Evolutionary conservation across 805 yeast species (phyloP).

Genomic region (Lipomyces yamanashiensis): DNA sequence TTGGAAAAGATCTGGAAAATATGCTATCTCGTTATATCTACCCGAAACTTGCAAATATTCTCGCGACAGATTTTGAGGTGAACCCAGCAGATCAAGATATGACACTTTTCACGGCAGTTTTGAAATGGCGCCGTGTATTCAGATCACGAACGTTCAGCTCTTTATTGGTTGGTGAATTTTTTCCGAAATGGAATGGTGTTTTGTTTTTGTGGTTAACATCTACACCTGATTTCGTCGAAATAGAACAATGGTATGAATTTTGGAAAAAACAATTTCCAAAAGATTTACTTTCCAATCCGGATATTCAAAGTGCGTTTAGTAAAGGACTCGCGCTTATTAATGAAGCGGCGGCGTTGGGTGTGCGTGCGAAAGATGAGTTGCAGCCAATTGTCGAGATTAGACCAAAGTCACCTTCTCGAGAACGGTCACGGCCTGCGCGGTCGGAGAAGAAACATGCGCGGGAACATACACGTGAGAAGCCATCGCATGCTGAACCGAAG

Average conservation of each 20-base stretch:
- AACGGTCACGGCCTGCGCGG: not conserved
- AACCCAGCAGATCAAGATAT: conserved; percentile 42
- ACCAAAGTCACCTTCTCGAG: not conserved
- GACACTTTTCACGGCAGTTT: conserved; percentile 34
- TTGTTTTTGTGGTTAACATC: conserved; percentile 43
- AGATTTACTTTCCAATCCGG: conserved; percentile 27
- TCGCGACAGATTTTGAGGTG: conserved; percentile 31
- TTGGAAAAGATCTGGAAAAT: conserved; percentile 40
- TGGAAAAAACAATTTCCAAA: conserved; percentile 44
- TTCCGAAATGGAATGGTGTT: conserved; percentile 49
- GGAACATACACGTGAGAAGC: not conserved
- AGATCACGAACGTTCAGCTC: conserved; percentile 31
- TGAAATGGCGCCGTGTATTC: conserved; percentile 41
- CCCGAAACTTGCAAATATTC: conserved; percentile 36
- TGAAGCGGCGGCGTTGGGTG: conserved; percentile 41
- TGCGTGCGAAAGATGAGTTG: conserved; percentile 25
- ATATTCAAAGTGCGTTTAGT: conserved; percentile 32
- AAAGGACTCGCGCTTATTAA: conserved; percentile 46
- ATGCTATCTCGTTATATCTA: conserved; percentile 37
- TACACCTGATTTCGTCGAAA: conserved; percentile 38
- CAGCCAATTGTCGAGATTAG: conserved; percentile 20
- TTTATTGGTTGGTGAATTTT: conserved; percentile 46
- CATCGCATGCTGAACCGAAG: conserved; percentile 6
- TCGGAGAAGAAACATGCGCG: conserved; percentile 1
- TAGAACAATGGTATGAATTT: conserved; percentile 43